These are phyloP conservation scores for Paramyrothecium roridum DNA, from an alignment of 2,329 filamentous ascomycete species.

Conservation along the genomic window DNA sequence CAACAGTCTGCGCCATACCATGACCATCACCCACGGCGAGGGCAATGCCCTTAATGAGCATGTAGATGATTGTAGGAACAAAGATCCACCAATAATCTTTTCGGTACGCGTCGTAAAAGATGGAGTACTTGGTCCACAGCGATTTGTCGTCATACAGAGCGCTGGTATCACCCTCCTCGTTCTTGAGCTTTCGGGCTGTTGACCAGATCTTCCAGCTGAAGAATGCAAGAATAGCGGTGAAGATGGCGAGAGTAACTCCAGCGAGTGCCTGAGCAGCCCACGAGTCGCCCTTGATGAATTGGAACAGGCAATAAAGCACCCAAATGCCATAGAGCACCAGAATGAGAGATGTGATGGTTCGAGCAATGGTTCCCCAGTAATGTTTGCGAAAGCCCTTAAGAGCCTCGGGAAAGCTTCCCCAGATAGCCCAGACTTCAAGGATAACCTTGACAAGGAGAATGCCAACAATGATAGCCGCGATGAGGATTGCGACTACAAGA, in stretches of 20 bases:
- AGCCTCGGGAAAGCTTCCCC: conserved; percentile 76
- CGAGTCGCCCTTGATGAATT: conserved; percentile 90
- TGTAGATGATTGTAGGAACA: conserved; percentile 82
- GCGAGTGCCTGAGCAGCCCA: conserved; percentile 88
- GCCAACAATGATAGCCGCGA: conserved; percentile 78
- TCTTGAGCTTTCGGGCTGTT: conserved; percentile 71
- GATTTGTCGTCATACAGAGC: conserved; percentile 84
- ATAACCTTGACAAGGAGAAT: conserved; percentile 90
- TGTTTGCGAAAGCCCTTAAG: conserved; percentile 86
- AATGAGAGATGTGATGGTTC: conserved; percentile 86
- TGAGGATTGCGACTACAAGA: conserved; percentile 80
- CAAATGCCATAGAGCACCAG: conserved; percentile 90
- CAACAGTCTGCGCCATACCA: conserved; percentile 75
- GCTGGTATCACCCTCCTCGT: conserved; percentile 67
- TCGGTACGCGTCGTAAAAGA: conserved; percentile 97
- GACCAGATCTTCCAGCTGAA: conserved; percentile 83
- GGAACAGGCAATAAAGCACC: conserved; percentile 94
- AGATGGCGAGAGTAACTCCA: conserved; percentile 73
- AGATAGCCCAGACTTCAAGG: conserved; percentile 88
- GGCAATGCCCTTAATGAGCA: conserved; percentile 83
- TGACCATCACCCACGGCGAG: conserved; percentile 84
- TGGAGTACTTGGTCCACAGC: conserved; percentile 90
- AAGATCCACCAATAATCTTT: conserved; percentile 98
- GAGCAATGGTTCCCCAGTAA: conserved; percentile 91
- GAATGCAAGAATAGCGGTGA: conserved; percentile 77